Conservation (phyloP, 1,284 basidiomycete genomes). For the Cryptococcus sp. region DNA sequence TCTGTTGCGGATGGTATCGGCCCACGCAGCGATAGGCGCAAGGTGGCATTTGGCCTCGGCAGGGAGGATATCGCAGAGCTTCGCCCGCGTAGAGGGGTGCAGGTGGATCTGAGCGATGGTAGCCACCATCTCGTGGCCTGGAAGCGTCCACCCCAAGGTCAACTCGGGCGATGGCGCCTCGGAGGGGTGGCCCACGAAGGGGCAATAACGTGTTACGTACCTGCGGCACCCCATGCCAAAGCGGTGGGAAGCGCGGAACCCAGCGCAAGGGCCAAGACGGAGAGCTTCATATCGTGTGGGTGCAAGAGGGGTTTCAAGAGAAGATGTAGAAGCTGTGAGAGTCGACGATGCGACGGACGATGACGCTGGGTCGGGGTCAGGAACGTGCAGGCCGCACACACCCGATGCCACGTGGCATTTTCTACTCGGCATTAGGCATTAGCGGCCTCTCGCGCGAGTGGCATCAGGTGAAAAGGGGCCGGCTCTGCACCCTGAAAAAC, state of each 20-base stretch:
- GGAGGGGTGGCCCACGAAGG: background rate
- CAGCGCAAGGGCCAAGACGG: slow-evolving; percentile 3
- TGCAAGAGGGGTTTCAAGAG: background rate
- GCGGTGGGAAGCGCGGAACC: slow-evolving; percentile 28
- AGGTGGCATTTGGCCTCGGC: slow-evolving; percentile 64
- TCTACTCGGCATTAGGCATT: no score
- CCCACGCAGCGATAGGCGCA: slow-evolving; percentile 80
- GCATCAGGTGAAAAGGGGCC: no score
- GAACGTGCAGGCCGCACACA: no score
- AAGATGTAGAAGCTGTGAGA: background rate
- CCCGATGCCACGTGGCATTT: no score
- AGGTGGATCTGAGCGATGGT: slow-evolving; percentile 90
- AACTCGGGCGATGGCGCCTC: background rate
- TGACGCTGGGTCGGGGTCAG: background rate
- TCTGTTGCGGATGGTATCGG: slow-evolving; percentile 62
- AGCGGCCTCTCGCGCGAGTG: no score
- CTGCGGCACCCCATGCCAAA: slow-evolving; percentile 54
- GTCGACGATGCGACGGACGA: background rate
- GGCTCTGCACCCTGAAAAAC: no score
- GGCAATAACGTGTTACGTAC: slow-evolving; percentile 31
- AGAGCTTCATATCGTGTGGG: background rate
- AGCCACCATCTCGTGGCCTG: slow-evolving; percentile 85
- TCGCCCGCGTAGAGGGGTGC: slow-evolving; percentile 65
- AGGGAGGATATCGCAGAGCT: slow-evolving; percentile 66
- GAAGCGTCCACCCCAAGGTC: background rate